Evolutionary conservation across 2,329 filamentous ascomycete species (phyloP), one percentile per base, ranked within the genome.

Genomic region (Calonectria hongkongensis): DNA sequence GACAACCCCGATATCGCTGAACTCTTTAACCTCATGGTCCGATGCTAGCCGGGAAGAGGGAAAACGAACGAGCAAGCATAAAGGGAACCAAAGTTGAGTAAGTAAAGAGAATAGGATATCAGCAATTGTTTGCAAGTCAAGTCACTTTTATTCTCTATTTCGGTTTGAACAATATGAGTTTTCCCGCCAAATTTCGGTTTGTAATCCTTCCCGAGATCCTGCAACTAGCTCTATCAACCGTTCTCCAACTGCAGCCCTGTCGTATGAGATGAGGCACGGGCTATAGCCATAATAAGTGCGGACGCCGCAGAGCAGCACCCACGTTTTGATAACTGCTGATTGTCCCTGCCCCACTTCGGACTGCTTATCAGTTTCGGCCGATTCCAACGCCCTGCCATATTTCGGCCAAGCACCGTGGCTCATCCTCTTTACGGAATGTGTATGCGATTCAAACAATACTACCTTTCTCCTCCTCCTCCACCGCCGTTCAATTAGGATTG

Each of bases 391-490:
- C n/a, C 30, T 39, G 15, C 36, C 13, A 41, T 41, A 9, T 41
- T 41, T 36, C 15, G 36, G 39, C 21, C 33, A 41, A 60, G 54
- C 54, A 60, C 33, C 54, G 54, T 36, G 15, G n/a, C 54, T 41
- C 39, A 12, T 16, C 54, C 54, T 60, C 54, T 27, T 60, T 60
- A 60, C 54, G 54, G 54, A 8, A 60, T 41, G 21, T 28, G 7
- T 18, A 41, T 33, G 54, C 54, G 36, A 27, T 28, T 27, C 36
- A 12, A 41, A n/a, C n/a, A 21, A 25, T 25, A 13, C 8, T n/a
- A 25, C 45, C 18, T 25, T 48, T 48, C 45, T 48, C 45, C 45
- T 48, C n/a, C 12, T 48, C n/a, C 12, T 48, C 45, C 45, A 21
- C n/a, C n/a, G 45, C n/a, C 21, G 36, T 27, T 60, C 54, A 28